Conservation (phyloP, 2,329 filamentous ascomycete species). For the Orbilia ellipsospora region DNA sequence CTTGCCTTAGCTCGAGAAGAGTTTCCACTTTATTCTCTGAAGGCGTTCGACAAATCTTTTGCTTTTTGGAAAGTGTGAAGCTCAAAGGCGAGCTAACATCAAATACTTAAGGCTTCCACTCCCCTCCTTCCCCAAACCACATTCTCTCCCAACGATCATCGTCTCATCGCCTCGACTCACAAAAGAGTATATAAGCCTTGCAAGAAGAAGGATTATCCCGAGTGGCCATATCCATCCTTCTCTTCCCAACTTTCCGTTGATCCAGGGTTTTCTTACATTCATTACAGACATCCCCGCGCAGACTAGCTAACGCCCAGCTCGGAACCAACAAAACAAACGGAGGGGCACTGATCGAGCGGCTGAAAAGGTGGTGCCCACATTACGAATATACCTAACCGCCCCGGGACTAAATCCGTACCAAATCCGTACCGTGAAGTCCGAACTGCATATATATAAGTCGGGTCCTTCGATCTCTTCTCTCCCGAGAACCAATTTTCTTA, state of each 20-base stretch:
- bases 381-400: slow-evolving; percentile 51
- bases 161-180: slow-evolving; percentile 17
- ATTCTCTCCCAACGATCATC: slow-evolving; percentile 12
- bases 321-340: slow-evolving; percentile 25
- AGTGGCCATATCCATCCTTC: slow-evolving; percentile 6
- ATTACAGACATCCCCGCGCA: not conserved
- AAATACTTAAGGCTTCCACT: slow-evolving; percentile 40
- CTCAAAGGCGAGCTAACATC: slow-evolving; percentile 12
- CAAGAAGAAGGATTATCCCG: not conserved
- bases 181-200: slow-evolving; percentile 15
- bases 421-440: not conserved
- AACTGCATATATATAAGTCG: too few species aligned
- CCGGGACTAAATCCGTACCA: slow-evolving; percentile 14
- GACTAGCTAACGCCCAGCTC: slow-evolving; percentile 11
- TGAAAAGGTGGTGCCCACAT: slow-evolving; percentile 28
- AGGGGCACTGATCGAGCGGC: slow-evolving; percentile 35
- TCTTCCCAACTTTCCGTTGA: not conserved
- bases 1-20: slow-evolving; percentile 53
- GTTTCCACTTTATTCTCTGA: slow-evolving; percentile 27
- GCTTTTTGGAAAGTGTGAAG: slow-evolving; percentile 33
- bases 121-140: slow-evolving; percentile 9
- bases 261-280: too few species aligned
- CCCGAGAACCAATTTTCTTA: not conserved
- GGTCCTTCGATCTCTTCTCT: not conserved
- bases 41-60: slow-evolving; percentile 26